Conservation (phyloP, 2,329 filamentous ascomycete genomes). For the Pseudogymnoascus sp. region DNA sequence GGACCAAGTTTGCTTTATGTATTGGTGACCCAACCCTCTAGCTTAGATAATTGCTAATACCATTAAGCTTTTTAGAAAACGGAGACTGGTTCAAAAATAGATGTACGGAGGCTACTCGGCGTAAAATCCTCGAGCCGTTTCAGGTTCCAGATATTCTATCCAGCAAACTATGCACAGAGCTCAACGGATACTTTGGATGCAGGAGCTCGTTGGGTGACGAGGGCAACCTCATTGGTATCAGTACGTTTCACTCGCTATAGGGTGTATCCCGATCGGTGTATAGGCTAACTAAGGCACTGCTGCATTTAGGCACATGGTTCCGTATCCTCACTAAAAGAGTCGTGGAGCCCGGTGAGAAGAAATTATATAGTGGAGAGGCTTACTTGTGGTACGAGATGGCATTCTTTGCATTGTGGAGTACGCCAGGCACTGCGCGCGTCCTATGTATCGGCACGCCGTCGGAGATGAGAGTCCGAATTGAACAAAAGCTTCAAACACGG, state of each 20-base stretch:
- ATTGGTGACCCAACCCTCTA: background rate
- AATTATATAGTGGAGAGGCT: background rate
- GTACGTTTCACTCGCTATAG: background rate
- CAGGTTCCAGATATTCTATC: background rate
- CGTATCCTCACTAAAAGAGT: background rate
- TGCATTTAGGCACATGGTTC: background rate
- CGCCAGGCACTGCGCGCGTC: background rate
- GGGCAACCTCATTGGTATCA: background rate
- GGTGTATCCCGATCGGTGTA: background rate
- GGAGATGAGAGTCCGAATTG: background rate
- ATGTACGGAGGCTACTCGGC: background rate
- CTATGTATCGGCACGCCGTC: background rate
- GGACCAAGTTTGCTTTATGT: background rate
- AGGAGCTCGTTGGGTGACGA: background rate
- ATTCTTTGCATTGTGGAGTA: background rate
- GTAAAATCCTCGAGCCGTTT: background rate
- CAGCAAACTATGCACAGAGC: background rate
- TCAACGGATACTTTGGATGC: background rate
- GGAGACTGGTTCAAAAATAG: background rate
- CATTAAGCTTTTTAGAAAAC: background rate
- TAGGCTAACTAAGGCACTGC: background rate
- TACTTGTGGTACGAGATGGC: slow-evolving; percentile 1
- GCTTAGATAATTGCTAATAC: background rate
- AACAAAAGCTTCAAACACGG: background rate
- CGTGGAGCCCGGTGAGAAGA: background rate